A percentile compares a stretch with the other conserved stretches of the same genome.
These are phyloP conservation scores for Trebouxia sp. DNA, from an alignment of 139 green algal genomes.

Conservation along the genomic window DNA sequence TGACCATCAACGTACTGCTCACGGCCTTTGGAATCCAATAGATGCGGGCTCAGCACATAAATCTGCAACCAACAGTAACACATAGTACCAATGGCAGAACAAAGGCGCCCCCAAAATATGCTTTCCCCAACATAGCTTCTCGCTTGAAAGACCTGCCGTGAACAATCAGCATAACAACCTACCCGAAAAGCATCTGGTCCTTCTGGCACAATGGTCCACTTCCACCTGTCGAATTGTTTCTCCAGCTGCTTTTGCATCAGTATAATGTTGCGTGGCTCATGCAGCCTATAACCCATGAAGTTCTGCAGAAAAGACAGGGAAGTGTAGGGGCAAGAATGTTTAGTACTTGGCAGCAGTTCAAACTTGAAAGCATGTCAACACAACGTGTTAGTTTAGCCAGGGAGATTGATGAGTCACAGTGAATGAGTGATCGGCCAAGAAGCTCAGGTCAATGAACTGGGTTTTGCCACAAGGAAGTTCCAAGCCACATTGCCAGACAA, in stretches of 20 bases:
- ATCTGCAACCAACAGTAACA: background rate
- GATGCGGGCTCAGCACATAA: background rate
- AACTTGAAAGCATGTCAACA: no score
- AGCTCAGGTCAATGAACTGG: no score
- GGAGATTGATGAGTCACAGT: no score
- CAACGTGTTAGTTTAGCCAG: no score
- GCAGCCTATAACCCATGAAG: background rate
- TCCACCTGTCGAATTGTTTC: conserved; percentile 7
- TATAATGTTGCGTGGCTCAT: conserved; percentile 7
- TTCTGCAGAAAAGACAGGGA: conserved; percentile 3
- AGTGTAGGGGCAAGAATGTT: no score
- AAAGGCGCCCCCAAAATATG: background rate
- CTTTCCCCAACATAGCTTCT: background rate
- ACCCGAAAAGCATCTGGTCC: background rate
- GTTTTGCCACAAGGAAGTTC: no score
- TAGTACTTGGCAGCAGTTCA: no score
- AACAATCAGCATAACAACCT: background rate
- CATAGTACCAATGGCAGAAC: background rate
- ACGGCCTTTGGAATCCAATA: no score
- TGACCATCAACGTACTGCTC: no score
- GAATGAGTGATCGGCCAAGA: no score
- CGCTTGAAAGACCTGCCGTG: background rate
- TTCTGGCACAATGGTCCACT: conserved; percentile 18
- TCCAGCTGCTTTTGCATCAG: conserved; percentile 23
- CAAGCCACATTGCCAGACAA: no score